Percentiles rank a stretch among this genome's conserved stretches.
These are phyloP conservation scores for Pythium aphanidermatum DNA, from an alignment of 352 stramenopile genomes.

Conservation along the genomic window DNA sequence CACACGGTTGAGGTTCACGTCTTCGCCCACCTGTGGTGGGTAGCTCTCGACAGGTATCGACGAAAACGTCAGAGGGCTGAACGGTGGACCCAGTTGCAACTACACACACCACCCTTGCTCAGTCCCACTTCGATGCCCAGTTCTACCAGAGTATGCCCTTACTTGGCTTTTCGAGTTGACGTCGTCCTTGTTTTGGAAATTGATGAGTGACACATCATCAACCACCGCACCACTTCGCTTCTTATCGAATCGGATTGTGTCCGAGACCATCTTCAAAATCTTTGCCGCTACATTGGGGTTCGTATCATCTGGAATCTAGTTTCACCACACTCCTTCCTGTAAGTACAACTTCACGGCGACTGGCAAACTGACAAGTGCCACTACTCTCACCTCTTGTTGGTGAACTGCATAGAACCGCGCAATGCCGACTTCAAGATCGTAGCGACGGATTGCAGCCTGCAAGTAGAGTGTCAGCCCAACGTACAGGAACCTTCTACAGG, in stretches of 20 bases:
- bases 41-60: conserved; percentile 74
- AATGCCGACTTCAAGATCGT: conserved; percentile 72
- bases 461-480: background rate
- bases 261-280: conserved; percentile 65
- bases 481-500: background rate
- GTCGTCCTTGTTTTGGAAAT: conserved; percentile 55
- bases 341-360: background rate
- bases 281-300: conserved; percentile 55
- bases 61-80: conserved; percentile 51
- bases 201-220: conserved; percentile 63
- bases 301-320: conserved; percentile 55
- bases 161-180: conserved; percentile 40
- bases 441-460: conserved; percentile 62
- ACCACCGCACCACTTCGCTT: conserved; percentile 43
- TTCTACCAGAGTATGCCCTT: no score
- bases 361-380: background rate
- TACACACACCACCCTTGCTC: no score
- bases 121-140: no score
- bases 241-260: conserved; percentile 66
- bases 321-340: background rate
- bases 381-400: conserved; percentile 35
- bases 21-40: conserved; percentile 63
- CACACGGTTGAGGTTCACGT: conserved; percentile 62
- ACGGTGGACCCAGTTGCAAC: conserved; percentile 65
- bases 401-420: conserved; percentile 67